phyloP scores from a whole-genome alignment of 495 filamentous ascomycete genomes.

The Gamarada debralockiae region DNA sequence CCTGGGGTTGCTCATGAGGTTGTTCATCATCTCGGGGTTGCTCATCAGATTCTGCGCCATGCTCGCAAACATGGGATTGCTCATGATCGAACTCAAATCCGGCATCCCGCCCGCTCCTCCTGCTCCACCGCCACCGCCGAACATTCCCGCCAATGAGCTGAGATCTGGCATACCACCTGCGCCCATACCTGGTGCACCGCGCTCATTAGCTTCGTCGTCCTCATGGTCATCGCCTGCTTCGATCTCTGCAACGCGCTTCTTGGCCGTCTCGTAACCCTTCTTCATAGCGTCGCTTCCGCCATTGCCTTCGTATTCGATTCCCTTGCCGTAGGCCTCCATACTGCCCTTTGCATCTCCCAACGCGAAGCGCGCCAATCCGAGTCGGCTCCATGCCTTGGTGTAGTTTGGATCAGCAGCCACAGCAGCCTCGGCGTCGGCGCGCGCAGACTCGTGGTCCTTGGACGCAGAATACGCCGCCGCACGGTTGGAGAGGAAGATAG shows the following conservation, averaged over 20 bases:
- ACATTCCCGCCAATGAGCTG: conserved; percentile 64
- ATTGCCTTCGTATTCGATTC: conserved; percentile 90
- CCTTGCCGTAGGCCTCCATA: conserved; percentile 92
- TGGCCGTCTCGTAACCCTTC: conserved; percentile 89
- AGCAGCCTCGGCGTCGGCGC: conserved; percentile 83
- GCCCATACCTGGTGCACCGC: conserved; percentile 48
- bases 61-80: conserved; percentile 92
- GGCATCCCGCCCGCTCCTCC: conserved; percentile 78
- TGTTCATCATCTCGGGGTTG: conserved; percentile 86
- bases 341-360: conserved; percentile 83
- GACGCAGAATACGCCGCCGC: conserved; percentile 84
- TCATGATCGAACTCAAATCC: conserved; percentile 82
- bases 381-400: conserved; percentile 91
- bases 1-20: conserved; percentile 90
- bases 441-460: conserved; percentile 76
- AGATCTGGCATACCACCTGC: conserved; percentile 81
- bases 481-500: conserved; percentile 96
- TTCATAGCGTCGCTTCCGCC: conserved; percentile 88
- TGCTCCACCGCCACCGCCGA: conserved; percentile 57
- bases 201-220: conserved; percentile 23
- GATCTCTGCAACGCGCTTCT: conserved; percentile 73
- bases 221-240: conserved; percentile 47
- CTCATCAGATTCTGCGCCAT: conserved; percentile 97
- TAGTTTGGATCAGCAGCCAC: conserved; percentile 83
- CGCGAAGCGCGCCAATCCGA: conserved; percentile 87